Percentiles rank a stretch among this genome's conserved stretches.
phyloP scores from a whole-genome alignment of 2,329 filamentous ascomycete genomes.

The Trichoderma afroharzianum region DNA sequence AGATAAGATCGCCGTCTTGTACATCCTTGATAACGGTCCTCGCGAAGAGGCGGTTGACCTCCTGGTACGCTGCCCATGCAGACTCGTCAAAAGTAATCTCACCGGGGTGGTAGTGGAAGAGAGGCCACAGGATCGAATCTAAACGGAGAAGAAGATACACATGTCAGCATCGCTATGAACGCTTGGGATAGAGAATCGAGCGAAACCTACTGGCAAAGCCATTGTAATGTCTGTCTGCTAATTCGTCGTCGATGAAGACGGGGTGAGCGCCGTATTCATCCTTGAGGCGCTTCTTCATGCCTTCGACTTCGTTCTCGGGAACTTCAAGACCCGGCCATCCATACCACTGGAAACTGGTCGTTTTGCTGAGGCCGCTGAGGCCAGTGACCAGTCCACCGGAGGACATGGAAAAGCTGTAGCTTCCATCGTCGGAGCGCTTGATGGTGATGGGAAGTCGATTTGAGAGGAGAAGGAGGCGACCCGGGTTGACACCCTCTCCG shows the following conservation, averaged over 20 bases:
- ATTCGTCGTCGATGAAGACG: constrained; percentile 88
- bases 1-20: constrained; percentile 89
- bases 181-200: neutral
- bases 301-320: constrained; percentile 73
- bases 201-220: constrained; percentile 77
- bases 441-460: constrained; percentile 96
- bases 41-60: constrained; percentile 90
- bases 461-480: constrained; percentile 76
- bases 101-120: constrained; percentile 98
- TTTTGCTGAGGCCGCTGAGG: constrained; percentile 84
- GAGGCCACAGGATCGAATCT: constrained; percentile 97
- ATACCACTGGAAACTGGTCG: constrained; percentile 96
- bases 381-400: constrained; percentile 94
- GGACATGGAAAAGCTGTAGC: constrained; percentile 93
- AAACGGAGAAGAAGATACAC: neutral
- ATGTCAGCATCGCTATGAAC: neutral
- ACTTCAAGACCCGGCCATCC: constrained; percentile 95
- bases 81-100: constrained; percentile 98
- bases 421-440: constrained; percentile 86
- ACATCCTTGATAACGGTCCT: constrained; percentile 83
- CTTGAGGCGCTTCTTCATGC: constrained; percentile 73
- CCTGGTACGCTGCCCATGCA: constrained; percentile 87
- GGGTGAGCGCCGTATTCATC: constrained; percentile 87
- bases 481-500: constrained; percentile 34
- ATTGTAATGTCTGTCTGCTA: constrained; percentile 95